phyloP scores from a whole-genome alignment of 352 stramenopile species.

The Pythium insidiosum region DNA sequence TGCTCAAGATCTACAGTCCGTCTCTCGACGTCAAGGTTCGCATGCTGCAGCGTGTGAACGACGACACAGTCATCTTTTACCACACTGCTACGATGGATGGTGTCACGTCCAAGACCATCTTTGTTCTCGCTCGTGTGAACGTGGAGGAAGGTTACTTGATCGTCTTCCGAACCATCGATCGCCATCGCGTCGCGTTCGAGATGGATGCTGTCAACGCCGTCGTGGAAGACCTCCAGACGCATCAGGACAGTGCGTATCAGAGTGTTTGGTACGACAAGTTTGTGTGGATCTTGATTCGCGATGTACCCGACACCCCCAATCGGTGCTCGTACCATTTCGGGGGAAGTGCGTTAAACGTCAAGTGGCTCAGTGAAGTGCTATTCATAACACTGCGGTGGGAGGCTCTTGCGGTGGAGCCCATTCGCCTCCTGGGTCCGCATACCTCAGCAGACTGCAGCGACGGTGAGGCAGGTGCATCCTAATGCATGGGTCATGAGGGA shows the following conservation, averaged over 20 bases:
- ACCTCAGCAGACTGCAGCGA: neutral
- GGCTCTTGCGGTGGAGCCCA: neutral
- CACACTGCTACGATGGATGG: neutral
- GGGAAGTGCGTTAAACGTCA: neutral
- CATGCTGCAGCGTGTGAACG: slow-evolving; percentile 5
- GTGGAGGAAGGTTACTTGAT: slow-evolving; percentile 3
- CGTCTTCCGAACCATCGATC: slow-evolving; percentile 2
- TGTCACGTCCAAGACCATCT: slow-evolving; percentile 1
- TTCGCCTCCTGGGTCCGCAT: neutral
- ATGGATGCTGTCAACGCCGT: neutral
- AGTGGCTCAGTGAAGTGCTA: slow-evolving; percentile 28
- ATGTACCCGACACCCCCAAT: neutral
- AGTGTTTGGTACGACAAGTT: slow-evolving; percentile 3
- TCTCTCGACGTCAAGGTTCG: slow-evolving; percentile 1
- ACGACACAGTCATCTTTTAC: slow-evolving; percentile 7
- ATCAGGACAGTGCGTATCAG: neutral
- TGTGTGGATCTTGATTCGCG: slow-evolving; percentile 4
- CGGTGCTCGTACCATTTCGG: neutral
- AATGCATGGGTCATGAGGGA: neutral
- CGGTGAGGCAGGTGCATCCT: neutral
- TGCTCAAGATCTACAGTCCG: slow-evolving; percentile 5
- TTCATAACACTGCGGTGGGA: slow-evolving; percentile 29
- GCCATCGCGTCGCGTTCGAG: slow-evolving; percentile 1
- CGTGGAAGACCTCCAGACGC: neutral
- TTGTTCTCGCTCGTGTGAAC: neutral